These are phyloP conservation scores for Lavandula angustifolia DNA, from an alignment of 257 asterid species.

Conservation along the genomic window DNA sequence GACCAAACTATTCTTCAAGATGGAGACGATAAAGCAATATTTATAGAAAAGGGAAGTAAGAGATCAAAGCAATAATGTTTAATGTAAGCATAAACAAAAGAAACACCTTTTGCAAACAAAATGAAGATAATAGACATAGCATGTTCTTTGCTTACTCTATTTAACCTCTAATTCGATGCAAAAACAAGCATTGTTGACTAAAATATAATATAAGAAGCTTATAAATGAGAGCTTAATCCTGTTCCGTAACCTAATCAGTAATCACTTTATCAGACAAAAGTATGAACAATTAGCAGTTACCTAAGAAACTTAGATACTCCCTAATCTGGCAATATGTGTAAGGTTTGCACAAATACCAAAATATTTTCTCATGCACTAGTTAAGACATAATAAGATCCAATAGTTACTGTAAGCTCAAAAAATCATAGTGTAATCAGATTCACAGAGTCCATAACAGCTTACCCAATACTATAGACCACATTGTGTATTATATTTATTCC, in stretches of 20 bases:
- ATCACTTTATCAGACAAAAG: conserved; percentile 19
- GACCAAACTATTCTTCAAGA: neutral
- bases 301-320: conserved; percentile 10
- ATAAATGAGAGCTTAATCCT: conserved; percentile 9
- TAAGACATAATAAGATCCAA: conserved; percentile 3
- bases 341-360: neutral
- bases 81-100: neutral
- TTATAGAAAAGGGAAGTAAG: conserved; percentile 5
- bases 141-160: neutral
- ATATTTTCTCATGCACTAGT: conserved; percentile 12
- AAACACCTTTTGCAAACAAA: conserved; percentile 11
- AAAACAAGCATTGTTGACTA: neutral
- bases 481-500: conserved; percentile 79
- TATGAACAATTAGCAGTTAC: conserved; percentile 3
- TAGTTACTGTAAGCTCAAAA: conserved; percentile 24
- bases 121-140: neutral
- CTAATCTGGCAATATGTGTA: neutral
- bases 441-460: conserved; percentile 34
- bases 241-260: neutral
- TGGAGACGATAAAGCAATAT: neutral
- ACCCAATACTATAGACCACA: conserved; percentile 90
- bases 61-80: neutral
- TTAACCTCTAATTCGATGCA: neutral
- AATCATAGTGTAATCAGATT: neutral
- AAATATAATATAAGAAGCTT: neutral